phyloP scores from a whole-genome alignment of 257 asterid genomes.

The Sherardia arvensis region DNA sequence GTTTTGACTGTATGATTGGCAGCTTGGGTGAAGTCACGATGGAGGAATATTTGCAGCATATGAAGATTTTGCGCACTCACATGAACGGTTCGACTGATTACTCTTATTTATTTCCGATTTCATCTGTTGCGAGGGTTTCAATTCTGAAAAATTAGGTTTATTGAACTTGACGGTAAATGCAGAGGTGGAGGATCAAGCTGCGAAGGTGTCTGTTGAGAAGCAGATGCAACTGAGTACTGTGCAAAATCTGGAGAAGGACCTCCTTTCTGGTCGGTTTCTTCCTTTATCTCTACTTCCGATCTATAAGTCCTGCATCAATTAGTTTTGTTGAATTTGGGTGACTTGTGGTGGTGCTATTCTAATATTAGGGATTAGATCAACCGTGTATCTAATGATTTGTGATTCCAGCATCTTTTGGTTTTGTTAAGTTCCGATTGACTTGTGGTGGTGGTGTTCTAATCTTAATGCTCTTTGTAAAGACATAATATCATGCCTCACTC shows the following conservation, averaged over 20 bases:
- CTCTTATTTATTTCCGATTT: background rate
- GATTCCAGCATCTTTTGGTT: too few relatives aligned
- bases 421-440: too few relatives aligned
- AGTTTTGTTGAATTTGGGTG: background rate
- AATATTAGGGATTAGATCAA: background rate
- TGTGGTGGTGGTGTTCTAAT: too few relatives aligned
- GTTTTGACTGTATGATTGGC: background rate
- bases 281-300: background rate
- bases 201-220: slow-evolving; percentile 61
- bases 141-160: background rate
- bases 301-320: background rate
- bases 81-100: slow-evolving; percentile 47
- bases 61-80: slow-evolving; percentile 81
- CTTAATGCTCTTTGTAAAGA: background rate
- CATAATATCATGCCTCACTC: background rate
- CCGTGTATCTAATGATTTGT: too few relatives aligned
- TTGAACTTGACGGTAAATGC: slow-evolving; percentile 14
- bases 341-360: too few relatives aligned
- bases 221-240: slow-evolving; percentile 59
- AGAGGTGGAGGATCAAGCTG: slow-evolving; percentile 96
- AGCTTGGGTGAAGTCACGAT: slow-evolving; percentile 16
- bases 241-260: slow-evolving; percentile 58
- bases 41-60: slow-evolving; percentile 76
- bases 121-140: background rate
- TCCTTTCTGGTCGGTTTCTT: slow-evolving; percentile 38